Conservation (phyloP, 129 eudicot genomes). For the Pseudognaphalium luteoalbum region DNA sequence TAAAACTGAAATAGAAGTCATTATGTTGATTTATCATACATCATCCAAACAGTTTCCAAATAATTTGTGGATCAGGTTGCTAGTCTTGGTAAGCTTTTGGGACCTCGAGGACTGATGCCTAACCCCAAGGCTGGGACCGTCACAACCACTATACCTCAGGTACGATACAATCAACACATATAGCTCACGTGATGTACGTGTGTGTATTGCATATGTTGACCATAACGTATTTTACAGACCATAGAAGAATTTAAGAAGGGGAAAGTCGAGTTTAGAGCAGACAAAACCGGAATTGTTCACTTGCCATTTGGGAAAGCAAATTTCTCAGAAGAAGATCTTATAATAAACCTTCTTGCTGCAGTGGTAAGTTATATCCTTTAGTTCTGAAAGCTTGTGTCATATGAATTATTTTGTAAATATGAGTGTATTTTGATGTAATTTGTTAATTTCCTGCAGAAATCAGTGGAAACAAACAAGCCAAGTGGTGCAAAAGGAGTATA, state of each 20-base stretch:
- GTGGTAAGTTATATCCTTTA: constrained; percentile 46
- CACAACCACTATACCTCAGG: constrained; percentile 83
- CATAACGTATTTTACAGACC: constrained; percentile 49
- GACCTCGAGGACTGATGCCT: constrained; percentile 99
- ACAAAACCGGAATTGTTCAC: constrained; percentile 96
- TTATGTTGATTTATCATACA: not conserved
- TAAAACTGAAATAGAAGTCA: not conserved
- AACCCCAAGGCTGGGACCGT: constrained; percentile 98
- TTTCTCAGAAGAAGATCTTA: constrained; percentile 87
- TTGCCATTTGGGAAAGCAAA: constrained; percentile 81
- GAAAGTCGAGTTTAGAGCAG: constrained; percentile 90
- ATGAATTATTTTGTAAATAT: not conserved
- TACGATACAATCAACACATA: constrained; percentile 25
- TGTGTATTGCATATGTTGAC: constrained; percentile 5
- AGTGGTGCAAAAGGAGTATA: constrained; percentile 86
- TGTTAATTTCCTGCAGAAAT: constrained; percentile 51
- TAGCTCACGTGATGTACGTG: not conserved
- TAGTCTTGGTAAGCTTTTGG: constrained; percentile 75
- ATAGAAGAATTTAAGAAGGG: constrained; percentile 91
- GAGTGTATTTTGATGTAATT: not conserved
- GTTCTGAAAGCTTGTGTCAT: not conserved
- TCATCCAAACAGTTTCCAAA: not conserved
- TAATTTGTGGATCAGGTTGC: constrained; percentile 63
- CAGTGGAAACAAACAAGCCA: constrained; percentile 88
- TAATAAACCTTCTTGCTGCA: constrained; percentile 69